Evolutionary conservation across 306 rosid genomes (phyloP), one percentile per base, ranked within the genome.

Genomic region (Prunus mongolica): DNA sequence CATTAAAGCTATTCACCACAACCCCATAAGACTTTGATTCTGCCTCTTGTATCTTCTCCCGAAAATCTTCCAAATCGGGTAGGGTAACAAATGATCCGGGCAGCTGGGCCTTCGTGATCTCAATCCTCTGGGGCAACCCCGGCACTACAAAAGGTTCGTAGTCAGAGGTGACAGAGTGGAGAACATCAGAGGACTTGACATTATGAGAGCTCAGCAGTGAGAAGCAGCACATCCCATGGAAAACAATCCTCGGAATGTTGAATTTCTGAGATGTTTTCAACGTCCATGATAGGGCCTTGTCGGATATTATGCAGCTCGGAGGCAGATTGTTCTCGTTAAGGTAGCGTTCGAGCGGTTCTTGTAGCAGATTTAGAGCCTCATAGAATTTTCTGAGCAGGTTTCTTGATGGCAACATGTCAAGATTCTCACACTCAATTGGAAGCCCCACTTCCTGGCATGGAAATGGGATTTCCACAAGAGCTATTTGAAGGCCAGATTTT

Each of bases 221-320:
- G 81, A 91, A 91, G 27, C 94, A 91, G 47, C 87, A 81, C 88
- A 85, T 87, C 8, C 97, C 97, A 16, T 91, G 97, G 63, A 91
- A 91, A 2, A 89, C 91, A 57, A 91, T 45, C 77, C 94, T 76
- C 0, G 97, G 97, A 70, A 90, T 72, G 3, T 68, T 72, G 83
- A 87, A 89, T 57, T 62, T 91, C 28, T 73, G 58, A 3, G 97
- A 91, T 15, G 78, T 87, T 61, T 71, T 16, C 10, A 80, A 78
- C 1, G 97, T 89, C 97, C 97, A 91, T 28, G 82, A 79, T 30
- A 93, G 70, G 69, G 83, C 79, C 65, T 78, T 93, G 69, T 93
- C 98, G 0, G 98, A 93, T 2, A 93, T 82, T 25, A 93, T 89
- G 82, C 97, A 93, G 67, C 76, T 88, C 1, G 93, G 95, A 4